A percentile compares a stretch with the other conserved stretches of the same genome.
Conservation (phyloP, 208 protist species). For the Crithidia expoeki region DNA sequence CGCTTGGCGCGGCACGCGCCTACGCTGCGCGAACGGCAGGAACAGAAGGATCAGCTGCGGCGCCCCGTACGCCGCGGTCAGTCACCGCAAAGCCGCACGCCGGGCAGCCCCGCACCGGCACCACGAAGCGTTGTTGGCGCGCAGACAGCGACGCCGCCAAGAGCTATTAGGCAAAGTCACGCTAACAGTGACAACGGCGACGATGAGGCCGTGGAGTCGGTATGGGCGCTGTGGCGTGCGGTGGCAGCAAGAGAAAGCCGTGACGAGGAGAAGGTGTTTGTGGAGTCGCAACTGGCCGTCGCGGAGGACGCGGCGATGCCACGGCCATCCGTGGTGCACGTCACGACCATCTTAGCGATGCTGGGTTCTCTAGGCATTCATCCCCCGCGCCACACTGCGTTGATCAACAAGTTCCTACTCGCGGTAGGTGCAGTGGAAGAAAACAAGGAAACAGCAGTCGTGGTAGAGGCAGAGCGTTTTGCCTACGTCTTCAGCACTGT, state of each 20-base stretch:
- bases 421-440: slow-evolving; percentile 28
- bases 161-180: neutral
- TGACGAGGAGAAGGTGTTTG: slow-evolving; percentile 3
- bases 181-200: neutral
- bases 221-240: slow-evolving; percentile 33
- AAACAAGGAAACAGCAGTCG: neutral
- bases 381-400: slow-evolving; percentile 24
- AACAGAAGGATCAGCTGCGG: slow-evolving; percentile 21
- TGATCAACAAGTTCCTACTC: slow-evolving; percentile 51
- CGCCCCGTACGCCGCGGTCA: neutral
- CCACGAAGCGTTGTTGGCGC: neutral
- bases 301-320: slow-evolving; percentile 5
- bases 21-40: slow-evolving; percentile 33
- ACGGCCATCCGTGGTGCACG: slow-evolving; percentile 24
- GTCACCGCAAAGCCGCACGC: neutral
- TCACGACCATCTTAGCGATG: slow-evolving; percentile 31
- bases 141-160: neutral
- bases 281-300: neutral
- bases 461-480: slow-evolving; percentile 49
- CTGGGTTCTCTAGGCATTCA: slow-evolving; percentile 22
- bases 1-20: slow-evolving; percentile 32
- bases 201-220: slow-evolving; percentile 4
- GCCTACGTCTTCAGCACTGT: slow-evolving; percentile 48
- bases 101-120: neutral
- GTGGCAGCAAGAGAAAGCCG: slow-evolving; percentile 13